Base-by-base conservation (phyloP, 2,329 filamentous ascomycete genomes). In the Colletotrichum trifolii region DNA sequence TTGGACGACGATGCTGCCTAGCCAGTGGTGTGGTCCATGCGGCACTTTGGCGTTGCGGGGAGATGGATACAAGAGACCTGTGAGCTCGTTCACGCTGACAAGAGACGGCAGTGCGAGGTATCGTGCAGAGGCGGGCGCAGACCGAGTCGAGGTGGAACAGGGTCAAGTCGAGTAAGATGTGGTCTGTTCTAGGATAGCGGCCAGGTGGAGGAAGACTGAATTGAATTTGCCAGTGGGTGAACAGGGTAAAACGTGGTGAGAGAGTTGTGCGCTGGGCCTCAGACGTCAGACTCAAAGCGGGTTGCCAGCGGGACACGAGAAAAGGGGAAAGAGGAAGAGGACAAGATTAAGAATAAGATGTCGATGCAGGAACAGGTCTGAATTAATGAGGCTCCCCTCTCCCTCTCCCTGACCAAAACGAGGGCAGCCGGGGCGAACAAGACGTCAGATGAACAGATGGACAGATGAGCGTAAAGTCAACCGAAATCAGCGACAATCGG, bases 291-390 rank as follows among this genome's bases (percentile, higher is more conserved):
- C 25, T 25, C 25, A 25, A 25, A 25, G 25, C 25, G 25, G 25
- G 3, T 25, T 25, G 25, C 25, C 25, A 25, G 25, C 25, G 25
- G 25, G 34, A 39, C 17, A 59, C 36, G 39, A 33, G 13, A 59
- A 64, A 57, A 57, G 48, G 60, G 59, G 46, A 57, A 60, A 66
- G 47, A 66, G 54, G 52, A 45, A 52, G 64, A 42, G 45, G 34
- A 64, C 49, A 60, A 57, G 64, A 52, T 48, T 49, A 61, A 33
- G 12, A 33, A 49, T 54, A 33, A 46, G 66, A 64, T 68, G 62
- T 68, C 69, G 69, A 73, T 73, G 72, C 72, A 73, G 71, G 69
- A 70, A 70, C 67, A 64, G 53, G 54, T 54, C 49, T 54, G 50
- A 59, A 69, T 63, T 64, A 67, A 67, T 56, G 70, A 67, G 70